A percentile compares a stretch with the other conserved stretches of the same genome.
These are phyloP conservation scores for Xylaria sp. DNA, from an alignment of 2,329 filamentous ascomycete genomes.

Conservation along the genomic window DNA sequence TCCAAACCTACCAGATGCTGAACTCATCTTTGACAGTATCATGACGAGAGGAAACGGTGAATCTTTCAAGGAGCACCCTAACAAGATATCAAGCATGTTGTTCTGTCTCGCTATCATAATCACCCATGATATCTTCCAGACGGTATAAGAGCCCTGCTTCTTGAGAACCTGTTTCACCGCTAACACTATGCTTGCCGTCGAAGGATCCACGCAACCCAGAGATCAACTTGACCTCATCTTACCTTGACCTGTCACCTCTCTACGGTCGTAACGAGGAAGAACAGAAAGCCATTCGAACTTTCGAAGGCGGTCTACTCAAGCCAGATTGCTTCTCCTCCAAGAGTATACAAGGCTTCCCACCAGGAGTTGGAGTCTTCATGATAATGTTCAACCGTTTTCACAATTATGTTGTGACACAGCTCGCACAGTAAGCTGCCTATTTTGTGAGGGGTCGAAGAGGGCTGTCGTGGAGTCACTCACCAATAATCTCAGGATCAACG, in stretches of 20 bases:
- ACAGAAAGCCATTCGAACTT: constrained; percentile 69
- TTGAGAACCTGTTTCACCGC: background rate
- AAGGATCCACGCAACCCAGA: constrained; percentile 38
- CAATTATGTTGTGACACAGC: constrained; percentile 78
- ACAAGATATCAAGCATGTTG: constrained; percentile 49
- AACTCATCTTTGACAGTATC: constrained; percentile 37
- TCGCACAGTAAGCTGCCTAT: constrained; percentile 52
- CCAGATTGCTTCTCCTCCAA: constrained; percentile 71
- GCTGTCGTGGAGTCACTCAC: constrained; percentile 1
- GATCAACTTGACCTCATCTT: constrained; percentile 64
- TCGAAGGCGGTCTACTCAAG: constrained; percentile 71
- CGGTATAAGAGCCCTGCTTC: constrained; percentile 11
- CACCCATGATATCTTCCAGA: constrained; percentile 54
- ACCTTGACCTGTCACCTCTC: constrained; percentile 71
- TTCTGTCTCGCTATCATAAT: constrained; percentile 55
- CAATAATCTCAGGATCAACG: constrained; percentile 63
- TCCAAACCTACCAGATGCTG: constrained; percentile 35
- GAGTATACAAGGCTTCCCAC: constrained; percentile 68
- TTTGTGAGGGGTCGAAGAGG: background rate
- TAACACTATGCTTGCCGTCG: background rate
- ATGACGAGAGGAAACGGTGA: constrained; percentile 31
- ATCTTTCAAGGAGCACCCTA: constrained; percentile 39
- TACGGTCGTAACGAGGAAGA: constrained; percentile 71
- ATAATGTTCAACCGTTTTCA: constrained; percentile 84
- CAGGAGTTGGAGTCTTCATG: constrained; percentile 69